phyloP scores from a whole-genome alignment of 2,329 filamentous ascomycete genomes.

The Gaeumannomyces sp. region DNA sequence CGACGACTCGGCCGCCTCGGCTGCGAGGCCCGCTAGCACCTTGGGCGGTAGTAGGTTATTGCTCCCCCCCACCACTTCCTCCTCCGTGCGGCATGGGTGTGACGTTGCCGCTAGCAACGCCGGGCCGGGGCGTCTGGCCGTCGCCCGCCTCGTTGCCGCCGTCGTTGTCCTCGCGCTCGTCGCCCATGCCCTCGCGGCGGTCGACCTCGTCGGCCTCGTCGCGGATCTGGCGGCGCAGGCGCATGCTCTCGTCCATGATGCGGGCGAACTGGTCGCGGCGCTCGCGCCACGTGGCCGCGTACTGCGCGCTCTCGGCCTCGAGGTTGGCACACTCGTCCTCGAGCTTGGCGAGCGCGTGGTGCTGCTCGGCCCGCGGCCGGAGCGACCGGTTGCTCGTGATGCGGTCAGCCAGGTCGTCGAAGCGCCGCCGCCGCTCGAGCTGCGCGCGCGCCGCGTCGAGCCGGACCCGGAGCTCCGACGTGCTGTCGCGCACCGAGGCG shows the following conservation, averaged over 20 bases:
- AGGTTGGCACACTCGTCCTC: slow-evolving; percentile 84
- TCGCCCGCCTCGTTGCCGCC: slow-evolving; percentile 28
- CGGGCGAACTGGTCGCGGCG: slow-evolving; percentile 78
- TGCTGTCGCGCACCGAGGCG: slow-evolving; percentile 70
- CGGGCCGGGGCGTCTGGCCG: slow-evolving; percentile 45
- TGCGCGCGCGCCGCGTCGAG: slow-evolving; percentile 71
- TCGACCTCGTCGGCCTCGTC: slow-evolving; percentile 96
- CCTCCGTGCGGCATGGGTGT: slow-evolving; percentile 28
- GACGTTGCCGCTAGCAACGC: slow-evolving; percentile 43
- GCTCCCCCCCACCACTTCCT: background rate
- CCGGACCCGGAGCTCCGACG: slow-evolving; percentile 63
- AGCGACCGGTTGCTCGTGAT: slow-evolving; percentile 78
- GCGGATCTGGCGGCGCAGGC: slow-evolving; percentile 76
- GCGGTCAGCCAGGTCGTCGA: slow-evolving; percentile 81
- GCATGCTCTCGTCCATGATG: slow-evolving; percentile 87
- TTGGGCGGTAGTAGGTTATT: slow-evolving; percentile 15
- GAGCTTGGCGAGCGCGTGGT: slow-evolving; percentile 69
- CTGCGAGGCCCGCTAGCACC: slow-evolving; percentile 18
- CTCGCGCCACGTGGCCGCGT: slow-evolving; percentile 78
- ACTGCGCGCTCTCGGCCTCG: slow-evolving; percentile 75
- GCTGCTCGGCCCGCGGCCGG: slow-evolving; percentile 77
- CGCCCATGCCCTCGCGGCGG: slow-evolving; percentile 73
- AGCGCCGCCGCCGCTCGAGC: slow-evolving; percentile 72
- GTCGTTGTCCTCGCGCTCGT: slow-evolving; percentile 44
- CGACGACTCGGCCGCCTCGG: slow-evolving; percentile 20